Base-by-base conservation (phyloP, 179 eudicot species). In the Patellifolia procumbens region DNA sequence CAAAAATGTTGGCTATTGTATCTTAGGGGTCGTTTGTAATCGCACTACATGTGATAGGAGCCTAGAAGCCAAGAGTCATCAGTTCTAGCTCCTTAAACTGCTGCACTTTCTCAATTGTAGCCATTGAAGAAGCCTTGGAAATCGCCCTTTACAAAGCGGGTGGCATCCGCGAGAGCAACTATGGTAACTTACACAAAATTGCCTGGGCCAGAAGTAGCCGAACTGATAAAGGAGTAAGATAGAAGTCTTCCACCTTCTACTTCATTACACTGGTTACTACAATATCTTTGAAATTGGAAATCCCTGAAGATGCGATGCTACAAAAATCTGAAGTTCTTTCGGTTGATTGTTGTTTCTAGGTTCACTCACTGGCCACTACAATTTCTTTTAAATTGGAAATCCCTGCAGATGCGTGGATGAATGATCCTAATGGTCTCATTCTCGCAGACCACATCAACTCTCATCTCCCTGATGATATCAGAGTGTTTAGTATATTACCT, bases 161-260 rank as follows among this genome's bases (percentile, higher is more conserved):
- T 74, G 98, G 94, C 39, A 94, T 94, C 75, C 82, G 83, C 12
- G 97, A 91, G 15, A 88, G 89, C 79, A 94, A 94, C 79, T 92
- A 63, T 73, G 97, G 98, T 55, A 78, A 92, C 76, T 83, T 94
- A 78, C 60, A 89, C 75, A 94, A 89, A 78, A 88, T 94, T 81
- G 91, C 87, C 26, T 94, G 98, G 98, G 88, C 84, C 10, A 89
- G 92, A 76, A 94, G 98, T 84, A 94, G 97, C 74, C 86, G 97
- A 61, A 94, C 96, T 34, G 98, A 94, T 79, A 92, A 92, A 89
- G 94, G 97, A 83, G 98, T 92, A 83, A 88, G 89, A 70, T 53
- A 7, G 15, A 49, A 5, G n/a, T n/a, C 5, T 17, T 17, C 46
- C 16, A 15, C 35, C 13, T 58, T 58, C 31, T n/a, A 0, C 35